Percentiles rank a stretch among this genome's conserved stretches.
Evolutionary conservation across 768 basidiomycete genomes (phyloP).

Genomic region (Coprinellus micaceus): DNA sequence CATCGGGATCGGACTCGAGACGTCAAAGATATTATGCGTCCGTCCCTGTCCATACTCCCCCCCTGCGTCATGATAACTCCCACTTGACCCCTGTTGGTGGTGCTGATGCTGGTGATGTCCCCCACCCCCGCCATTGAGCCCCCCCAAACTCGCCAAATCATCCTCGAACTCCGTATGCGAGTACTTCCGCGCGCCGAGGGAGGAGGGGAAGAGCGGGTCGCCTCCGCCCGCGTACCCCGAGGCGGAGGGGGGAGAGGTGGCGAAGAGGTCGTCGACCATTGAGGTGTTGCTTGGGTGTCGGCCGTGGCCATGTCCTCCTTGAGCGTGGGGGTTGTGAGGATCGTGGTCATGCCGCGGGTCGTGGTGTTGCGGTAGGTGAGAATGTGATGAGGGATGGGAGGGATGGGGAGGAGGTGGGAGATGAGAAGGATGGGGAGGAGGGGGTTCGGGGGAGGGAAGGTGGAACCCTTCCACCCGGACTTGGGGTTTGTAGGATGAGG

Average conservation of each 20-base stretch:
- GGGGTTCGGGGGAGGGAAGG: conserved; percentile 40
- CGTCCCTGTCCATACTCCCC: conserved; percentile 6
- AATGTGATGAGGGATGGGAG: conserved; percentile 17
- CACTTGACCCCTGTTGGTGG: neutral
- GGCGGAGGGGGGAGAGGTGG: conserved; percentile 28
- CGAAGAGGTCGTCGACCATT: conserved; percentile 36
- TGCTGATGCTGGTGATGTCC: conserved; percentile 15
- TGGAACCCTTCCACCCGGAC: conserved; percentile 76
- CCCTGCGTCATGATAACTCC: conserved; percentile 3
- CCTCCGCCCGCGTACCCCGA: conserved; percentile 43
- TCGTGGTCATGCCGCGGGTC: conserved; percentile 21
- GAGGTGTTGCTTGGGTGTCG: no score
- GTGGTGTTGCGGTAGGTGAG: conserved; percentile 23
- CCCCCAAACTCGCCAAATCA: conserved; percentile 63
- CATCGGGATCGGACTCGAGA: conserved; percentile 40
- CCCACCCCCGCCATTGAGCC: conserved; percentile 23
- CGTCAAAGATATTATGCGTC: conserved; percentile 59
- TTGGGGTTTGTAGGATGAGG: conserved; percentile 49
- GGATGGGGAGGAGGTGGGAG: neutral
- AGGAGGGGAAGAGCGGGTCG: conserved; percentile 42
- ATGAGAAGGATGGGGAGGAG: conserved; percentile 24
- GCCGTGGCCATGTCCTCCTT: no score
- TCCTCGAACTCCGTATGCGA: conserved; percentile 55
- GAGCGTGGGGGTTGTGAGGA: conserved; percentile 25
- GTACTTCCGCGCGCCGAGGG: conserved; percentile 12